A percentile compares a stretch with the other conserved stretches of the same genome.
Conservation (phyloP, 2,329 filamentous ascomycete genomes). For the Curvularia sp. region DNA sequence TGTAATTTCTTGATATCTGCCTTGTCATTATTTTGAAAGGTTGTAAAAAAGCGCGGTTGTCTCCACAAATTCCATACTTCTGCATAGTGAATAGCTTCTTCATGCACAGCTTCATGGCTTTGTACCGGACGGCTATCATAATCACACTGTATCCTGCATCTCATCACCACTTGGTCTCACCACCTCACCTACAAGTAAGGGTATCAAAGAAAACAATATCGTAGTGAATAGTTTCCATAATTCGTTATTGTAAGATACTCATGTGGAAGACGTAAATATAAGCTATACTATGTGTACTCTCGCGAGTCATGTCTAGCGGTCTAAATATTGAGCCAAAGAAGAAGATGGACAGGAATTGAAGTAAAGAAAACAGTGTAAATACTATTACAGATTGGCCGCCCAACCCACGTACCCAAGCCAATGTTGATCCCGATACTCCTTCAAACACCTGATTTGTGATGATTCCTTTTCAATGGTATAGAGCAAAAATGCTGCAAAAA, state of each 20-base stretch:
- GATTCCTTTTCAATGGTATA: slow-evolving; percentile 23
- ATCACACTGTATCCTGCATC: background rate
- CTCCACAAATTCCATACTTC: background rate
- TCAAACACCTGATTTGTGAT: slow-evolving; percentile 8
- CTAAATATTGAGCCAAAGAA: slow-evolving; percentile 3
- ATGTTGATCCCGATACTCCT: slow-evolving; percentile 5
- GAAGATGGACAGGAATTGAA: background rate
- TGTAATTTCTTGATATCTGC: no score
- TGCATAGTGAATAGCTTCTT: background rate
- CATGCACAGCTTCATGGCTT: background rate
- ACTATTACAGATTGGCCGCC: slow-evolving; percentile 17
- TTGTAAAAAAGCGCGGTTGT: background rate
- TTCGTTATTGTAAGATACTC: background rate
- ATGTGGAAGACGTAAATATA: background rate
- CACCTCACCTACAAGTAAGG: background rate
- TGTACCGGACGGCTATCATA: background rate
- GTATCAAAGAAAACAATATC: background rate
- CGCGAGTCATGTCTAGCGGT: slow-evolving; percentile 8
- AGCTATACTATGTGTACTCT: slow-evolving; percentile 7
- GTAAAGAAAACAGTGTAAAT: slow-evolving; percentile 3
- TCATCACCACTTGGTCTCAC: background rate
- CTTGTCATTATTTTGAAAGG: background rate
- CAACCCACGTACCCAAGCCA: background rate
- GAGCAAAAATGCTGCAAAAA: slow-evolving; percentile 19
- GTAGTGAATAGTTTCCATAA: background rate